A percentile compares a stretch with the other conserved stretches of the same genome.
phyloP scores from a whole-genome alignment of 2,329 filamentous ascomycete genomes.

The Paraphaeosphaeria sporulosa region DNA sequence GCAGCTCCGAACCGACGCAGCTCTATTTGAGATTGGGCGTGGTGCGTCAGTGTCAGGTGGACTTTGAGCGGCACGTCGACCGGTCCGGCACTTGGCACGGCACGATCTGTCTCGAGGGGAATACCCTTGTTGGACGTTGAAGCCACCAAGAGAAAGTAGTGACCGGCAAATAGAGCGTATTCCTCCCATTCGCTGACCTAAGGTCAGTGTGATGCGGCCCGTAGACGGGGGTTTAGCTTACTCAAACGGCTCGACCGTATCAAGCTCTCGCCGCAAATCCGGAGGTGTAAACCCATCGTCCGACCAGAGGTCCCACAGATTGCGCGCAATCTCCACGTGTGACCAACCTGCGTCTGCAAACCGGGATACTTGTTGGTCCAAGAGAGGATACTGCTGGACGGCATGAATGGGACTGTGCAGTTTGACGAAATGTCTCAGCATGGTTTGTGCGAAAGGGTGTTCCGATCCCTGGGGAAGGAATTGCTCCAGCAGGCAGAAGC shows the following conservation, averaged over 20 bases:
- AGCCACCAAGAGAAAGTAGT: conserved; percentile 82
- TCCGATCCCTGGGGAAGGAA: conserved; percentile 77
- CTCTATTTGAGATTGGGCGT: conserved; percentile 24
- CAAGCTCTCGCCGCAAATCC: conserved; percentile 67
- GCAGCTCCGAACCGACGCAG: conserved; percentile 51
- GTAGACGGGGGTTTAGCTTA: neutral
- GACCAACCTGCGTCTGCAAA: conserved; percentile 76
- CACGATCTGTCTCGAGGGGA: conserved; percentile 20
- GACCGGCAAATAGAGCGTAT: conserved; percentile 81
- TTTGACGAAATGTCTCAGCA: conserved; percentile 85
- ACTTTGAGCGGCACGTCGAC: neutral
- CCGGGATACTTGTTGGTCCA: conserved; percentile 70
- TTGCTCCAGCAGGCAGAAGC: conserved; percentile 88
- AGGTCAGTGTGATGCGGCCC: neutral
- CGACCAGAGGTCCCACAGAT: conserved; percentile 85
- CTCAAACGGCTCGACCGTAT: conserved; percentile 83
- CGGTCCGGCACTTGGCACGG: conserved; percentile 11
- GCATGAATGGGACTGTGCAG: conserved; percentile 80
- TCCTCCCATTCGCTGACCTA: conserved; percentile 80
- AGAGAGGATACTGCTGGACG: conserved; percentile 72
- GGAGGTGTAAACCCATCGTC: conserved; percentile 70
- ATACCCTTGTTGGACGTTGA: conserved; percentile 47
- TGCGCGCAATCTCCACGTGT: conserved; percentile 64
- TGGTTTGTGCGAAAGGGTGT: conserved; percentile 86
- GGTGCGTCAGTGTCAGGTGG: conserved; percentile 23